These are phyloP conservation scores for Colletotrichum scovillei DNA, from an alignment of 2,329 filamentous ascomycete genomes.

Conservation along the genomic window DNA sequence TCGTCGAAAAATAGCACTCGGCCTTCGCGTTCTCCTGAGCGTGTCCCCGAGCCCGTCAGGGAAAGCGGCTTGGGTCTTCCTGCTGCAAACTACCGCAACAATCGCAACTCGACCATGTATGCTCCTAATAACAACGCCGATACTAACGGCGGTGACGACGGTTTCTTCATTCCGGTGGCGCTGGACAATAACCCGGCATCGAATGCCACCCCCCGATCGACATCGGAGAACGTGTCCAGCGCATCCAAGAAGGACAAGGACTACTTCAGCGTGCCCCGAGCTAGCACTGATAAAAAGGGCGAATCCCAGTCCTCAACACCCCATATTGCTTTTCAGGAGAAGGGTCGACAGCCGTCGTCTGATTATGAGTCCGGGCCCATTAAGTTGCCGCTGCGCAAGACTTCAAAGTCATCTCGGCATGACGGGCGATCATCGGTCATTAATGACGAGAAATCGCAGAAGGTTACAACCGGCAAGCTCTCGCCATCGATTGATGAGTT, in stretches of 20 bases:
- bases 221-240: constrained; percentile 59
- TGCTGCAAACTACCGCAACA: constrained; percentile 80
- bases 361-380: constrained; percentile 61
- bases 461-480: constrained; percentile 50
- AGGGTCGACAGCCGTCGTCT: constrained; percentile 73
- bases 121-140: constrained; percentile 53
- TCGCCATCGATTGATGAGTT: constrained; percentile 68
- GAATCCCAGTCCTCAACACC: constrained; percentile 73
- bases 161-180: constrained; percentile 82
- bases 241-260: constrained; percentile 65
- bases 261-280: constrained; percentile 65
- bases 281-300: constrained; percentile 56
- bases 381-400: constrained; percentile 60
- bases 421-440: constrained; percentile 24
- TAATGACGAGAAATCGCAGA: constrained; percentile 50
- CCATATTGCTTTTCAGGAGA: constrained; percentile 94
- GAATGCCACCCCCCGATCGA: constrained; percentile 64
- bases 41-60: constrained; percentile 54
- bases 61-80: constrained; percentile 77
- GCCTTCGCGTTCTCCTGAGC: constrained; percentile 66
- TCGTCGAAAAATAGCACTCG: constrained; percentile 66
- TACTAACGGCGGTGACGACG: constrained; percentile 61
- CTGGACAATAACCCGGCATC: constrained; percentile 76
- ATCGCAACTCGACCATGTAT: constrained; percentile 78
- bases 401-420: constrained; percentile 57